Evolutionary conservation across 371 early-diverging fungal species (phyloP).

Genomic region (Modicella reniformis): DNA sequence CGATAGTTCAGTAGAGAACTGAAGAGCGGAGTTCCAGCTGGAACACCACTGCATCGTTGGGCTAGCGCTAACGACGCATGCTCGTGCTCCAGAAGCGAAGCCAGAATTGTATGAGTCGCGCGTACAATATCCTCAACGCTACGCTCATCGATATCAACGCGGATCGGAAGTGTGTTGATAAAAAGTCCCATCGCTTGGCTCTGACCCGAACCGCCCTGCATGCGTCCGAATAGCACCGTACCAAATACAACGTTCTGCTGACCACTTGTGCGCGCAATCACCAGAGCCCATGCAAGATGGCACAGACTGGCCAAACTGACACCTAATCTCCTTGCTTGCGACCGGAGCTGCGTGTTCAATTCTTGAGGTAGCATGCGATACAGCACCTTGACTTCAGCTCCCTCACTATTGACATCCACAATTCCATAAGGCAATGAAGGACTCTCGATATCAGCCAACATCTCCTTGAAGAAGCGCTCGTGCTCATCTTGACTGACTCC

Average conservation of each 20-base stretch:
- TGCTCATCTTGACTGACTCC: conserved; percentile 6
- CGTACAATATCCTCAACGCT: conserved; percentile 19
- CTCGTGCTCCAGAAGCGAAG: conserved; percentile 22
- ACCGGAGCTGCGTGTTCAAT: conserved; percentile 16
- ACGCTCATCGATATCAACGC: conserved; percentile 10
- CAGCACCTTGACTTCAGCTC: neutral
- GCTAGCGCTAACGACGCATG: conserved; percentile 26
- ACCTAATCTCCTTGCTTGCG: conserved; percentile 12
- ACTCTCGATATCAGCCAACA: conserved; percentile 21
- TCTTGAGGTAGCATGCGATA: conserved; percentile 18
- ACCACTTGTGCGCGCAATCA: conserved; percentile 15
- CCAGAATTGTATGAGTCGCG: neutral
- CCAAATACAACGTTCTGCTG: conserved; percentile 26
- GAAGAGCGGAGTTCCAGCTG: conserved; percentile 32
- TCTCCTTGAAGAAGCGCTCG: conserved; percentile 12
- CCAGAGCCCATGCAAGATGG: conserved; percentile 25
- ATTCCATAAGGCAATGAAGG: conserved; percentile 27
- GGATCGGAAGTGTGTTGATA: conserved; percentile 28
- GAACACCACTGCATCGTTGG: conserved; percentile 29
- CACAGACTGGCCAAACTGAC: conserved; percentile 26
- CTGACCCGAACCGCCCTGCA: neutral
- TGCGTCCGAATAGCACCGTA: conserved; percentile 17
- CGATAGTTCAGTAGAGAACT: conserved; percentile 33
- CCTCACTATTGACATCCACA: conserved; percentile 10
- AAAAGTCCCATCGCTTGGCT: conserved; percentile 14